Evolutionary conservation across 352 stramenopile genomes (phyloP), one percentile per base, ranked within the genome.

Genomic region (Phytopythium aichiense): DNA sequence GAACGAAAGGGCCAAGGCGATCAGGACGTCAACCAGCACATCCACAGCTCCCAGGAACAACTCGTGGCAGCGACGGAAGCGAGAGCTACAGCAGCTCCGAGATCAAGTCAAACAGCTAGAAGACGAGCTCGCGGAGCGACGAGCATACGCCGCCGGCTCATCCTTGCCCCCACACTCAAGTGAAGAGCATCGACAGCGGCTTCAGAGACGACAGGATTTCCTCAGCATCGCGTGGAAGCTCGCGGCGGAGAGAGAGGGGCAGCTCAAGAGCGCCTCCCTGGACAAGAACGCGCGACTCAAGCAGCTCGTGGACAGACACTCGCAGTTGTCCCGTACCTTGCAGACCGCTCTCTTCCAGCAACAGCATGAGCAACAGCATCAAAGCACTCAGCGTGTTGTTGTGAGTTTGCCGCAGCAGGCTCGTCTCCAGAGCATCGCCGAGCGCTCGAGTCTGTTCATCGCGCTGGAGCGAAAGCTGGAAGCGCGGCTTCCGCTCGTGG

Each of bases 11-110:
- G 30, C 42, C 16, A 50, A 20, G 51, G 22, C 42, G 0, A 61
- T 53, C 20, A 1, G 23, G 1, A 1, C 20, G 4, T 35, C 59
- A 22, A 45, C 42, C 23, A 71, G 63, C 55, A 51, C 53, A n/a
- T 40, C 53, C 20, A 8, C 45, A 6, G 25, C 20, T 2, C 45
- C n/a, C n/a, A 51, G 45, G 50, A 68, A 28, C n/a, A 68, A 61
- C 8, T 74, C 67, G n/a, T 74, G 64, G 67, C 22, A 71, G 22
- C 67, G 67, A 49, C 50, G 30, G 35, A 56, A 56, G 50, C 33
- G 33, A 5, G 50, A 56, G 20, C 15, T 42, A 4, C 20, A 58
- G n/a, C 23, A 51, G 15, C 54, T 59, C 2, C 37, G 40, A 7
- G 54, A 59, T 7, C 18, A 58, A 33, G 53, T 58, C 6, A 37